A percentile compares a stretch with the other conserved stretches of the same genome.
Evolutionary conservation across 192 early-diverging fungal genomes (phyloP).

Genomic region (Endogone sp.): DNA sequence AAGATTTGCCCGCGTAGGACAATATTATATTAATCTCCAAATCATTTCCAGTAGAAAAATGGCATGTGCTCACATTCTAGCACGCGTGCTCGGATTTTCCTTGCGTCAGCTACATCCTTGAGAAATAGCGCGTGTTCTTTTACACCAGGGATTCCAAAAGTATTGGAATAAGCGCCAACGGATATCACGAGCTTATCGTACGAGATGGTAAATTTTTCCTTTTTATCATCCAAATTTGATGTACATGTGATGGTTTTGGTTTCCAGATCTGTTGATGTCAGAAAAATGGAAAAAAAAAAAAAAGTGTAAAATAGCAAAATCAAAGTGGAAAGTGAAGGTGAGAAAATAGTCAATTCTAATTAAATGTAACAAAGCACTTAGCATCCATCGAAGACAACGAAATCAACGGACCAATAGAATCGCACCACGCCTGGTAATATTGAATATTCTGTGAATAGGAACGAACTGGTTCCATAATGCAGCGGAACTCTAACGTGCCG

Average conservation of each 20-base stretch:
- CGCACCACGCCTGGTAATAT: conserved; percentile 64
- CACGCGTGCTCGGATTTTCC: conserved; percentile 74
- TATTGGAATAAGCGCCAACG: conserved; percentile 78
- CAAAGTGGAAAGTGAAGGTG: too few relatives aligned
- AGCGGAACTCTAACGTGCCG: conserved; percentile 83
- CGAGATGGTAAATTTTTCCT: conserved; percentile 44
- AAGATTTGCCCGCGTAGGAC: too few relatives aligned
- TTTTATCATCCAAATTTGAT: conserved; percentile 26
- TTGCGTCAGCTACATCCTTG: conserved; percentile 82
- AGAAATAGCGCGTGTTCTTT: conserved; percentile 80
- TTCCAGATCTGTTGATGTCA: conserved; percentile 28
- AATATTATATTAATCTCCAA: too few relatives aligned
- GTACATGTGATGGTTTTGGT: conserved; percentile 36
- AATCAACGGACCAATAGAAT: conserved; percentile 32
- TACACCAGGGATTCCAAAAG: conserved; percentile 82
- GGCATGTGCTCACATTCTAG: conserved; percentile 53
- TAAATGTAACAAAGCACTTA: too few relatives aligned
- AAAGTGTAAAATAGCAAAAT: too few relatives aligned
- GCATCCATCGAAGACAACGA: too few relatives aligned
- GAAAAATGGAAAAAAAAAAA: too few relatives aligned
- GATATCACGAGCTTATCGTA: conserved; percentile 85
- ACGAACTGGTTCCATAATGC: conserved; percentile 81
- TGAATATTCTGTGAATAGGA: conserved; percentile 47
- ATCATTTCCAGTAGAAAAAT: background rate
- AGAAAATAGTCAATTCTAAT: too few relatives aligned